These are phyloP conservation scores for Coniosporium tulheliwenetii DNA, from an alignment of 2,329 filamentous ascomycete species.

Conservation along the genomic window DNA sequence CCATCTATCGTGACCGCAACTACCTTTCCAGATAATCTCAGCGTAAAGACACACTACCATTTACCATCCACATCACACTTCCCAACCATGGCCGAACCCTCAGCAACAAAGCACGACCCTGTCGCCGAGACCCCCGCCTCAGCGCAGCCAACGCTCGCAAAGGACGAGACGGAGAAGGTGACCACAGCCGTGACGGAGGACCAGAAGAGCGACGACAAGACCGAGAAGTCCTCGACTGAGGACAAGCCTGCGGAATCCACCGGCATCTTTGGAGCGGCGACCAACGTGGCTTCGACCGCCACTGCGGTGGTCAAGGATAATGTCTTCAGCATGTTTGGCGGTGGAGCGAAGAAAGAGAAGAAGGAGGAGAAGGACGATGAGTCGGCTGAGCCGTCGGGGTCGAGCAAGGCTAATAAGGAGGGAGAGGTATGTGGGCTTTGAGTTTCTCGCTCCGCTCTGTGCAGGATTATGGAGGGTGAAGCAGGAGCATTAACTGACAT, in stretches of 20 bases:
- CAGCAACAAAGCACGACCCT: constrained; percentile 21
- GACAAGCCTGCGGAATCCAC: constrained; percentile 27
- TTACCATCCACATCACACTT: neutral
- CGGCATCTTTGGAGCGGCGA: constrained; percentile 13
- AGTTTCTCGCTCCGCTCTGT: too few relatives aligned
- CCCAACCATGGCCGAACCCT: constrained; percentile 18
- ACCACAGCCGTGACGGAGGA: constrained; percentile 21
- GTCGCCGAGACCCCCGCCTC: constrained; percentile 21
- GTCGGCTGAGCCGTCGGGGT: constrained; percentile 67
- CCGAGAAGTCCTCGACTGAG: constrained; percentile 26
- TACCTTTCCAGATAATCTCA: too few relatives aligned
- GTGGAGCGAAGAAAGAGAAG: constrained; percentile 92
- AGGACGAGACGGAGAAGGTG: constrained; percentile 28
- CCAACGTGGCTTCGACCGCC: constrained; percentile 14
- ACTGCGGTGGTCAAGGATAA: constrained; percentile 31
- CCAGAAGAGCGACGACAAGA: constrained; percentile 2
- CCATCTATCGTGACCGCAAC: too few relatives aligned
- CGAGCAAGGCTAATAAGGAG: constrained; percentile 53
- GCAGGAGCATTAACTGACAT: constrained; percentile 5
- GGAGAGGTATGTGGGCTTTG: constrained; percentile 26
- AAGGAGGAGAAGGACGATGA: constrained; percentile 69
- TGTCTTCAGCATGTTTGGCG: constrained; percentile 98
- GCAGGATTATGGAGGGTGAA: too few relatives aligned
- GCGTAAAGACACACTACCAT: too few relatives aligned
- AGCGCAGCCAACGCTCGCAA: constrained; percentile 22